Conservation (phyloP, 306 rosid genomes). For the Inga oerstediana region DNA sequence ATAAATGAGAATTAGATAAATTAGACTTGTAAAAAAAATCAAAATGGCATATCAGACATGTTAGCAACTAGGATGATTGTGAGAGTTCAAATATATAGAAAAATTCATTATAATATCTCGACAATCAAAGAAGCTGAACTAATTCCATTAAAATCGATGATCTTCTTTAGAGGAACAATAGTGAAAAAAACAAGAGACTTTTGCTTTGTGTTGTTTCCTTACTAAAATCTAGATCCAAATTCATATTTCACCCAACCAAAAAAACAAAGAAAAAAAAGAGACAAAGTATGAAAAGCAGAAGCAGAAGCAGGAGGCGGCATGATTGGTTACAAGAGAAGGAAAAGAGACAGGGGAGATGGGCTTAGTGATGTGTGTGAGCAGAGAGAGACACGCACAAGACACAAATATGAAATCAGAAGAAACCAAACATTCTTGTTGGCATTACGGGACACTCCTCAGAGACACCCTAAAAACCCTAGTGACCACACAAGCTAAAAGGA, state of each 20-base stretch:
- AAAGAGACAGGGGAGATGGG: background rate
- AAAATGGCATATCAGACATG: too few relatives aligned
- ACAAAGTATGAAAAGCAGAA: background rate
- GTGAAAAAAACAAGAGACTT: background rate
- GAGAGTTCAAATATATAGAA: background rate
- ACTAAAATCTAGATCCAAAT: background rate
- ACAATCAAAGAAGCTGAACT: background rate
- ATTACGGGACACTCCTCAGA: background rate
- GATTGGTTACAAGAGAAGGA: background rate
- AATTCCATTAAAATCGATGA: background rate
- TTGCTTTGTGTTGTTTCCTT: background rate
- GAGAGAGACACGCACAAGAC: background rate
- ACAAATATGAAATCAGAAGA: background rate
- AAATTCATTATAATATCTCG: background rate
- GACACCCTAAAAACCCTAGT: slow-evolving; percentile 9
- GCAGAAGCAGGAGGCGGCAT: background rate
- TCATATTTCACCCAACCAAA: background rate
- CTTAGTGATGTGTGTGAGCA: background rate
- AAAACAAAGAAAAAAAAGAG: background rate
- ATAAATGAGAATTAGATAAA: too few relatives aligned
- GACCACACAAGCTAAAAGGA: slow-evolving; percentile 12
- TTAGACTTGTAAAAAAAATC: too few relatives aligned
- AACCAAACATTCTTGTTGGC: slow-evolving; percentile 22
- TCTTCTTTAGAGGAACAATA: background rate
- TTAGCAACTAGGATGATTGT: background rate